These are phyloP conservation scores for Metarhizium sp. DNA, from an alignment of 2,329 filamentous ascomycete genomes.

Conservation along the genomic window DNA sequence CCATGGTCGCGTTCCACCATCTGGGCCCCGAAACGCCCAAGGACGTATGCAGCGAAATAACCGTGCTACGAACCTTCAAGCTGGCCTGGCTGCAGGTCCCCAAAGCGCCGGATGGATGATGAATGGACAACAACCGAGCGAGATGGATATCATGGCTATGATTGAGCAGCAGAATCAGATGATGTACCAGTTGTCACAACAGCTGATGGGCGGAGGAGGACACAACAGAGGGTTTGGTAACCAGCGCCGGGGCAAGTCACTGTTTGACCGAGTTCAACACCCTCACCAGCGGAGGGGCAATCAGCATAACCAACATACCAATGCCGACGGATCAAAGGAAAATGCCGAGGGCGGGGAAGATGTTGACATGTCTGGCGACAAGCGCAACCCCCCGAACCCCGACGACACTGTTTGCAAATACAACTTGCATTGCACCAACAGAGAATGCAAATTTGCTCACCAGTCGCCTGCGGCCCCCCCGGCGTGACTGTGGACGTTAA, in stretches of 20 bases:
- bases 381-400: conserved; percentile 45
- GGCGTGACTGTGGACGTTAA: conserved; percentile 68
- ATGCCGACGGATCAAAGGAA: conserved; percentile 25
- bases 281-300: conserved; percentile 32
- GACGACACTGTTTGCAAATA: conserved; percentile 74
- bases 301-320: conserved; percentile 26
- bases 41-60: conserved; percentile 36
- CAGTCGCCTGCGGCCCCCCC: conserved; percentile 85
- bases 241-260: conserved; percentile 44
- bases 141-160: conserved; percentile 59
- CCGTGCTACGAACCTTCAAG: conserved; percentile 38
- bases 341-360: conserved; percentile 41
- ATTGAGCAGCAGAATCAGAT: conserved; percentile 81
- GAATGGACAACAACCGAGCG: conserved; percentile 34
- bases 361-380: conserved; percentile 49
- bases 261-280: conserved; percentile 65
- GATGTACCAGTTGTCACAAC: conserved; percentile 67
- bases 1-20: conserved; percentile 60
- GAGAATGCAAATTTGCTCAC: conserved; percentile 86
- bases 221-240: conserved; percentile 13
- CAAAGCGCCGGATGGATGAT: conserved; percentile 38
- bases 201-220: conserved; percentile 47
- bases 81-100: conserved; percentile 32
- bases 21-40: conserved; percentile 55
- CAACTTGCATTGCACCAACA: conserved; percentile 81